Evolutionary conservation across 2,329 filamentous ascomycete species (phyloP), one percentile per base, ranked within the genome.

Genomic region (Thelonectria rubi): DNA sequence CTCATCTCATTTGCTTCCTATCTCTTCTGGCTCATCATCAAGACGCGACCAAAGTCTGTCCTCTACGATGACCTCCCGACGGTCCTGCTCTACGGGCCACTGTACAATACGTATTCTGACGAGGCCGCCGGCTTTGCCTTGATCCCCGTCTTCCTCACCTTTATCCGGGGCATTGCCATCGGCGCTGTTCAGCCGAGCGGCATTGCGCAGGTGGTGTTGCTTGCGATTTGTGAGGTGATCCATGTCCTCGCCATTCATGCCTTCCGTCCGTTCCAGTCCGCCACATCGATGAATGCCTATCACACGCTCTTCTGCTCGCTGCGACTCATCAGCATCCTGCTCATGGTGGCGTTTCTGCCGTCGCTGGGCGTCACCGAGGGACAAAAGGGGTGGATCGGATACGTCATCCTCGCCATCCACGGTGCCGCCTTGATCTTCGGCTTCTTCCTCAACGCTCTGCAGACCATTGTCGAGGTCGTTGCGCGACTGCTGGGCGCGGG

Each of bases 31-130:
- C 82, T 97, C 52, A 94, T 98, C 70, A 88, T 90, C 58, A 87
- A 83, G 21, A 95, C 92, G 1, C 89, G 91, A 65, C 94, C 94
- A 6, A 89, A 93, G 63, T 91, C 93, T 2, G 91, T 93, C 67
- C 83, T 99, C 10, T 99, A 97, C 75, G 95, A 99, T 77, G 93
- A 98, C 72, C 83, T 99, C 50, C 88, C 93, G 7, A 97, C 93
- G 0, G 88, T 98, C 9, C 83, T 99, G 2, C 84, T 93, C 1
- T 98, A 97, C 70, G 95, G 95, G 0, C 93, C 95, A 5, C 82
- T 99, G 8, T 99, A 99, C 78, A 99, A 99, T 78, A 99, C 95
- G 0, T 98, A 97, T 76, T 95, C 92, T 21, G 95, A 99, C 75
- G 91, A 94, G 74, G 93, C 93, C 0, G 92, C 94, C 8, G 89